Conservation (phyloP, 2,329 filamentous ascomycete species). For the Pleurostoma richardsiae region DNA sequence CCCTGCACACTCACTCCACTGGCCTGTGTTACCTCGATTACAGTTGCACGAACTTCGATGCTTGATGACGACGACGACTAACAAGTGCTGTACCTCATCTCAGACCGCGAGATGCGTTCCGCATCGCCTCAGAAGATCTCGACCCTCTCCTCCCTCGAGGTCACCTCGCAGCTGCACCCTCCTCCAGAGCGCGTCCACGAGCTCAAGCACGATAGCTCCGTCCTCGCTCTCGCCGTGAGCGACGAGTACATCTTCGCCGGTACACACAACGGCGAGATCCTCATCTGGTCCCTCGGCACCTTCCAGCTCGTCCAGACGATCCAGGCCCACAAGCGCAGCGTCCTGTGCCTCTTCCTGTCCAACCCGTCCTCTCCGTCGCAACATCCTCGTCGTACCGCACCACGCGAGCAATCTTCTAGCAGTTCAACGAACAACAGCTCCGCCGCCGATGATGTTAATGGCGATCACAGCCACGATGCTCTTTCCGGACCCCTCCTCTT, state of each 20-base stretch:
- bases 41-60: no score
- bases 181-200: slow-evolving; percentile 67
- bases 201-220: slow-evolving; percentile 71
- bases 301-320: slow-evolving; percentile 76
- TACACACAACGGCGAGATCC: slow-evolving; percentile 88
- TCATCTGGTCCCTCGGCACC: slow-evolving; percentile 84
- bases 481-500: slow-evolving; percentile 56
- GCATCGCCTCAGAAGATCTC: no score
- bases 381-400: neutral
- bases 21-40: no score
- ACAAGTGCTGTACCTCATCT: no score
- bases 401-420: slow-evolving; percentile 28
- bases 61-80: no score
- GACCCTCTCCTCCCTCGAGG: slow-evolving; percentile 6
- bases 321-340: slow-evolving; percentile 86
- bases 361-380: slow-evolving; percentile 49
- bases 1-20: no score
- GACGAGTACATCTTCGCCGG: slow-evolving; percentile 83
- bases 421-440: slow-evolving; percentile 57
- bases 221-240: slow-evolving; percentile 78
- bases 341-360: slow-evolving; percentile 79
- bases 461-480: no score
- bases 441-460: slow-evolving; percentile 8
- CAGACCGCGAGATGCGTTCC: no score
- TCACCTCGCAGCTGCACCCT: slow-evolving; percentile 15